Conservation (phyloP, 306 rosid genomes). For the Ammopiptanthus mongolicus region DNA sequence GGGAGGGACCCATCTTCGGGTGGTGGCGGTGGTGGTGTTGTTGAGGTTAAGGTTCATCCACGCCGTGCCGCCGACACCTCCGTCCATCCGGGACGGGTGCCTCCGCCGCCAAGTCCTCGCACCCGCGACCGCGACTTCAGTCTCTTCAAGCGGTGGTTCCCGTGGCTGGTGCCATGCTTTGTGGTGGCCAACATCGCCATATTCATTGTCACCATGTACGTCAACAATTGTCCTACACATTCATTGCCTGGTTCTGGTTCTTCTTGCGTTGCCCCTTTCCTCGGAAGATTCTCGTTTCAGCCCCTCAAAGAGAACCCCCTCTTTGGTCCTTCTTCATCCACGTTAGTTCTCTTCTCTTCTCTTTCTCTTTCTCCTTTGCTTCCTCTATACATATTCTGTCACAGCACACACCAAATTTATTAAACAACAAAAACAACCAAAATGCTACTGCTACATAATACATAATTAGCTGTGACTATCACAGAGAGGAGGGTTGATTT, state of each 20-base stretch:
- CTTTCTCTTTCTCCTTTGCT: background rate
- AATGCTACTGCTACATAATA: background rate
- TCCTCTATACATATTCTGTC: background rate
- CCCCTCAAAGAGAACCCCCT: conserved; percentile 78
- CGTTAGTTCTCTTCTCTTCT: conserved; percentile 34
- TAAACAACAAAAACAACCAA: background rate
- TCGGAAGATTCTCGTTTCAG: conserved; percentile 79
- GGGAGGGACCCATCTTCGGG: conserved; percentile 34
- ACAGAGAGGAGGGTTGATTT: background rate
- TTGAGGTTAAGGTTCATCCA: conserved; percentile 48
- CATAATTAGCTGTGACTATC: background rate
- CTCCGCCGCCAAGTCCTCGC: background rate
- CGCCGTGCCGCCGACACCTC: conserved; percentile 23
- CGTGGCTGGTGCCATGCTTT: conserved; percentile 73
- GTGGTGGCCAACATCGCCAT: conserved; percentile 52
- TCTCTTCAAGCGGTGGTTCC: conserved; percentile 53
- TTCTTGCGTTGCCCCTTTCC: conserved; percentile 51
- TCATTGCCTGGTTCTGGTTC: background rate
- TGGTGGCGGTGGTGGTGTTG: no score
- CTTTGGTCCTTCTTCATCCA: conserved; percentile 72
- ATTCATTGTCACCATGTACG: conserved; percentile 50
- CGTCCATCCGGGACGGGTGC: conserved; percentile 28
- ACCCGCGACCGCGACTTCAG: background rate
- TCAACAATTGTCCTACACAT: conserved; percentile 60
- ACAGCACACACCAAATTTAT: background rate